Conservation (phyloP, 352 stramenopile species). For the Elongisporangium prolatum region DNA sequence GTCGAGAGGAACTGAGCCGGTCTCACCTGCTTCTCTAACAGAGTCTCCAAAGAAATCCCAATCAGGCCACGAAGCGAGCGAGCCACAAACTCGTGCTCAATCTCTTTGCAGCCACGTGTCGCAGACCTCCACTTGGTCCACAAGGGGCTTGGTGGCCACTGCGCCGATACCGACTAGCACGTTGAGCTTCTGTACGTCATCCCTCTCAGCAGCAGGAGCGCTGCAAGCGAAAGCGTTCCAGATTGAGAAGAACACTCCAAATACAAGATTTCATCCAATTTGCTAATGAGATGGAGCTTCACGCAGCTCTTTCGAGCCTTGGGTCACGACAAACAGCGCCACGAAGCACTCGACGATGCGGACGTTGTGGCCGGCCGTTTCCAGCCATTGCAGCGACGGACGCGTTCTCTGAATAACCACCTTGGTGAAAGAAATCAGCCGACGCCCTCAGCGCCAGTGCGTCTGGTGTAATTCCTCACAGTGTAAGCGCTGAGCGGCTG, state of each 20-base stretch:
- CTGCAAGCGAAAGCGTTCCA: no score
- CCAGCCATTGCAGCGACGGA: no score
- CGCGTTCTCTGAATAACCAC: no score
- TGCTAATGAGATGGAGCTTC: no score
- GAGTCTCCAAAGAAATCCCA: not conserved
- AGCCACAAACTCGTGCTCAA: conserved; percentile 19
- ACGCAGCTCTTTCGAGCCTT: no score
- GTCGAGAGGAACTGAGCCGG: no score
- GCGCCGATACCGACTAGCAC: conserved; percentile 24
- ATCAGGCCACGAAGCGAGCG: conserved; percentile 13
- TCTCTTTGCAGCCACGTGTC: conserved; percentile 28
- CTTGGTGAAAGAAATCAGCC: not conserved
- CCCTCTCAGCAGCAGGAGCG: no score
- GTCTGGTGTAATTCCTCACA: not conserved
- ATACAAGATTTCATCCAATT: no score
- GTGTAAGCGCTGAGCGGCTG: not conserved
- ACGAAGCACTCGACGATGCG: no score
- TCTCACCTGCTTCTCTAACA: conserved; percentile 5
- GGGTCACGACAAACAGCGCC: no score
- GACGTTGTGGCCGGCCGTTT: no score
- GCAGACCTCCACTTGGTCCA: conserved; percentile 32
- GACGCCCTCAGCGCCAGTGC: not conserved
- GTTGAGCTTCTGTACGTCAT: conserved; percentile 26
- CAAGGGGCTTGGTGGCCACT: conserved; percentile 42
- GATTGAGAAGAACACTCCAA: no score